A percentile compares a stretch with the other conserved stretches of the same genome.
Evolutionary conservation across 75 land plant genomes (phyloP).

Genomic region (Sequoiadendron giganteum): DNA sequence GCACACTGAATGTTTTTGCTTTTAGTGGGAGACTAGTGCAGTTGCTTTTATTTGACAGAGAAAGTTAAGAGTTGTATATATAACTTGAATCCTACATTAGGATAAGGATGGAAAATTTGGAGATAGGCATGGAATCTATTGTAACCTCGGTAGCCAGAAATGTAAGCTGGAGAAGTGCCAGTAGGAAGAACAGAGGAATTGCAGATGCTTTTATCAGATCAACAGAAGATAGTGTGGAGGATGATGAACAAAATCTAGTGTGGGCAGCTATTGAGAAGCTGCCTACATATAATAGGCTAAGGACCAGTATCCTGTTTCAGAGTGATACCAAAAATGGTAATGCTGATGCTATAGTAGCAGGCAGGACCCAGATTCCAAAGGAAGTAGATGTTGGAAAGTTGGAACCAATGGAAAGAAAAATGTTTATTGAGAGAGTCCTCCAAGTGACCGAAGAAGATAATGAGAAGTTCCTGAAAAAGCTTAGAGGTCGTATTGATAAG

Average conservation of each 20-base stretch:
- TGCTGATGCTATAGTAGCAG: neutral
- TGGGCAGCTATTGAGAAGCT: conserved; percentile 87
- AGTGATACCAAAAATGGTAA: neutral
- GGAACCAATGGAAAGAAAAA: conserved; percentile 35
- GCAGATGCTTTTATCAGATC: neutral
- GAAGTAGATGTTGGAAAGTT: conserved; percentile 59
- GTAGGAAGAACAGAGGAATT: neutral
- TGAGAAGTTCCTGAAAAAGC: conserved; percentile 63
- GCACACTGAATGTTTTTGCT: neutral
- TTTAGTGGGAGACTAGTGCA: neutral
- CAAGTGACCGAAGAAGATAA: conserved; percentile 77
- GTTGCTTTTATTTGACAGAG: neutral
- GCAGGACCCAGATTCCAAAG: neutral
- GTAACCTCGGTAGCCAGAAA: neutral
- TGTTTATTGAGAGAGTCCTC: conserved; percentile 60
- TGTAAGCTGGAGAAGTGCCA: neutral
- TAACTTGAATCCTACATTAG: too few relatives aligned
- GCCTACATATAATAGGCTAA: conserved; percentile 66
- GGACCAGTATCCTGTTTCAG: conserved; percentile 13
- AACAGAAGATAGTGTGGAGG: conserved; percentile 8
- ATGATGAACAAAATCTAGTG: conserved; percentile 62
- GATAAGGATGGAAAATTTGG: neutral
- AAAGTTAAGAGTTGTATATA: too few relatives aligned
- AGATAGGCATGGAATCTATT: neutral
- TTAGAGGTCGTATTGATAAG: conserved; percentile 67